Conservation (phyloP, 768 basidiomycete species). For the Boletus patriciae region DNA sequence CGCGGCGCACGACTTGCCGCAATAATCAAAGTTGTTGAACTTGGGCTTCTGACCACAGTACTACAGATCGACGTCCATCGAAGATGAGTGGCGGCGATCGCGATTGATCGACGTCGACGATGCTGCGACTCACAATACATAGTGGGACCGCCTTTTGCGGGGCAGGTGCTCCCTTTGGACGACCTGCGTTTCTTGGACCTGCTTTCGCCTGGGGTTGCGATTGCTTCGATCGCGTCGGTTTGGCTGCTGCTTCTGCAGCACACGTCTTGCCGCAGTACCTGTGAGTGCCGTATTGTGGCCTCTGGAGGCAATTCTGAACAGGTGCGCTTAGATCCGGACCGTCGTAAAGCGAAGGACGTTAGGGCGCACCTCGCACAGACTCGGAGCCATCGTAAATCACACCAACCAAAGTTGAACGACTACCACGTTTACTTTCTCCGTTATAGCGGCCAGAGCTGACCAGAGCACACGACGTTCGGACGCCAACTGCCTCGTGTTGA, state of each 20-base stretch:
- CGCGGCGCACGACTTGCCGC: slow-evolving; percentile 63
- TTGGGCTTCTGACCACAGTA: slow-evolving; percentile 62
- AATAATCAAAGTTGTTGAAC: slow-evolving; percentile 58
- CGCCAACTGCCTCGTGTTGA: slow-evolving; percentile 24
- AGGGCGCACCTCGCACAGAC: slow-evolving; percentile 32
- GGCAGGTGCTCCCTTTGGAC: slow-evolving; percentile 13
- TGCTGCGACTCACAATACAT: slow-evolving; percentile 29
- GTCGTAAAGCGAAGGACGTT: background rate
- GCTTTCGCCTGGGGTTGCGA: slow-evolving; percentile 14
- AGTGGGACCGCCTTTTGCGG: slow-evolving; percentile 23
- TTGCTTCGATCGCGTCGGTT: slow-evolving; percentile 12
- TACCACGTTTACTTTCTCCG: slow-evolving; percentile 8
- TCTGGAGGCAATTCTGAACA: slow-evolving; percentile 51
- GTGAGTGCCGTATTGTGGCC: slow-evolving; percentile 55
- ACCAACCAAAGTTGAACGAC: background rate
- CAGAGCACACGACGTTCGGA: slow-evolving; percentile 6
- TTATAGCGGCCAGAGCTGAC: slow-evolving; percentile 12
- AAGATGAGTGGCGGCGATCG: slow-evolving; percentile 24
- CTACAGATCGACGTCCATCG: slow-evolving; percentile 29
- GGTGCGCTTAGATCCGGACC: slow-evolving; percentile 5
- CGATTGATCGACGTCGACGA: slow-evolving; percentile 26
- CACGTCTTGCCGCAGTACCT: slow-evolving; percentile 60
- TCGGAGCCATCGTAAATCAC: slow-evolving; percentile 28
- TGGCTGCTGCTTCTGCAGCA: slow-evolving; percentile 40
- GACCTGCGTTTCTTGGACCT: slow-evolving; percentile 10